These are phyloP conservation scores for Rheum nobile DNA, from an alignment of 148 eudicot species.

Conservation along the genomic window DNA sequence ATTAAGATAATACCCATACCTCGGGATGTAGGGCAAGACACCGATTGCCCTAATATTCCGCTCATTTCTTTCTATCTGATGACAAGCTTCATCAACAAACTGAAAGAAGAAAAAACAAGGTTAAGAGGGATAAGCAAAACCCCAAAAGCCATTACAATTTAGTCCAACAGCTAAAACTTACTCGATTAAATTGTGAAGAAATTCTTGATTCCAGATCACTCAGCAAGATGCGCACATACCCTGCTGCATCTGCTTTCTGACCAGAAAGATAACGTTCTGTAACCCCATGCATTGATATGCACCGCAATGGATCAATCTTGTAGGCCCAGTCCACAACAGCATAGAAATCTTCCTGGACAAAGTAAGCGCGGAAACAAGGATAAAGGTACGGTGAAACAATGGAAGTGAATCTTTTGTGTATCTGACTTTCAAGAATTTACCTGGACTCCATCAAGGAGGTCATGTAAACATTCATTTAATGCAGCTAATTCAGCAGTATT, in stretches of 20 bases:
- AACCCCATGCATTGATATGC: conserved; percentile 7
- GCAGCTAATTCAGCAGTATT: conserved; percentile 1
- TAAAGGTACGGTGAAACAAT: neutral
- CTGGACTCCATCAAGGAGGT: conserved; percentile 7
- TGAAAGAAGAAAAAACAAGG: conserved; percentile 19
- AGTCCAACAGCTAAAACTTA: conserved; percentile 24
- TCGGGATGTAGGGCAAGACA: conserved; percentile 77
- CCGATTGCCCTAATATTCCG: conserved; percentile 72
- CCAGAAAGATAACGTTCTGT: conserved; percentile 44
- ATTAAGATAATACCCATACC: conserved; percentile 29
- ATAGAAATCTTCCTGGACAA: conserved; percentile 2
- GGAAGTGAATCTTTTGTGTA: neutral
- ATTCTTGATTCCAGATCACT: conserved; percentile 91
- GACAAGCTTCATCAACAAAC: conserved; percentile 98
- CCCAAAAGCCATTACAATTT: neutral
- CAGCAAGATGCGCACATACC: conserved; percentile 90
- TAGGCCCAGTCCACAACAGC: conserved; percentile 9
- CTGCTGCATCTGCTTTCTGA: conserved; percentile 97
- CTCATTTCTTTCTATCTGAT: conserved; percentile 93
- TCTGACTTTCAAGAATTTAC: neutral
- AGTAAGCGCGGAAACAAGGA: neutral
- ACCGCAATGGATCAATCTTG: conserved; percentile 7
- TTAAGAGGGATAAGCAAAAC: neutral
- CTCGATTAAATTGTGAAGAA: conserved; percentile 66
- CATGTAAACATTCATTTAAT: conserved; percentile 5